Percentiles rank a stretch among this genome's conserved stretches.
Evolutionary conservation across 2,329 filamentous ascomycete species (phyloP).

Genomic region (Ceratocystis lukuohia): DNA sequence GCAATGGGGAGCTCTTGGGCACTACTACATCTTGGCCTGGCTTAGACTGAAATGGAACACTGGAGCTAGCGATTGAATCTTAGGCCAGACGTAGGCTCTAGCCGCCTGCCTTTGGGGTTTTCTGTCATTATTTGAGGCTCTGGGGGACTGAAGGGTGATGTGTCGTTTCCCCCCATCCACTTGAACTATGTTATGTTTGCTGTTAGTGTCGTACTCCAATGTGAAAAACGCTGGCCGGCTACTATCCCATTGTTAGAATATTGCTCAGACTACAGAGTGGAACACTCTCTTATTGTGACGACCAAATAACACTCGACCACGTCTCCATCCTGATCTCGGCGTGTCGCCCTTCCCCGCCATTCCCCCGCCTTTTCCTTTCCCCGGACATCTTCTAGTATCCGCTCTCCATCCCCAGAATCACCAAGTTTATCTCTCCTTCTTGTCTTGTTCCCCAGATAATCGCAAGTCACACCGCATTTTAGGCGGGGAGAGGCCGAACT

Average conservation of each 20-base stretch:
- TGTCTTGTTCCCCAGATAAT: slow-evolving; percentile 1
- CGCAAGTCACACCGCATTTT: neutral
- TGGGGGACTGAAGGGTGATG: neutral
- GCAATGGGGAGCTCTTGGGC: neutral
- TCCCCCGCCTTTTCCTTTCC: neutral
- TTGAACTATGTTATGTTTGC: neutral
- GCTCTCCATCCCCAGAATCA: neutral
- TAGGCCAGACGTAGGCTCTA: neutral
- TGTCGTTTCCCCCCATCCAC: neutral
- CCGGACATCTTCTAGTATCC: neutral
- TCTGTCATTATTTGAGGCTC: neutral
- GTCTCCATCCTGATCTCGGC: neutral
- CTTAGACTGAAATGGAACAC: neutral
- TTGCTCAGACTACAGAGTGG: neutral
- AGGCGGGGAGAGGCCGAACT: neutral
- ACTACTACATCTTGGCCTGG: neutral
- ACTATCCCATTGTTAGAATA: neutral
- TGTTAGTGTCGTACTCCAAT: neutral
- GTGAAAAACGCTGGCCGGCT: neutral
- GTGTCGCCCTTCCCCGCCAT: neutral
- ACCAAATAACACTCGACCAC: neutral
- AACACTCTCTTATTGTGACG: neutral
- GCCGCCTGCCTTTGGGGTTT: neutral
- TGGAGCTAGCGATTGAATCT: neutral
- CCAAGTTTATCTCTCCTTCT: neutral